Evolutionary conservation across 2,329 filamentous ascomycete genomes (phyloP).

Genomic region (Alternaria panax): DNA sequence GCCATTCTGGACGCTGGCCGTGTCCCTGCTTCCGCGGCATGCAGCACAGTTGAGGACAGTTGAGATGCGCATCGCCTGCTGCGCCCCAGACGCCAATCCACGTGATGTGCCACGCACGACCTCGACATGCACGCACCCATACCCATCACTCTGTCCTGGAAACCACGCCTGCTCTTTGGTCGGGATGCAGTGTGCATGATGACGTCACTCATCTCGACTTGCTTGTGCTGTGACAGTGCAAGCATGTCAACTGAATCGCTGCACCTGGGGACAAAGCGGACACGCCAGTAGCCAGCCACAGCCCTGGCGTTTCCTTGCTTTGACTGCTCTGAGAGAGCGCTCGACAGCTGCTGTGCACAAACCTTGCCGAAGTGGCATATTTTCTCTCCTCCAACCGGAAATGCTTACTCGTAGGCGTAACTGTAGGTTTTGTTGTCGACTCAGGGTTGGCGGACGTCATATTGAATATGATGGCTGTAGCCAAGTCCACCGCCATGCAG

Average conservation of each 20-base stretch:
- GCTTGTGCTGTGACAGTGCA: not conserved
- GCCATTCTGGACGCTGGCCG: not conserved
- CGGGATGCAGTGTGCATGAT: not conserved
- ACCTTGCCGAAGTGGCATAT: not conserved
- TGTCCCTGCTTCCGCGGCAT: slow-evolving; percentile 2
- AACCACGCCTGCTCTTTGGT: not conserved
- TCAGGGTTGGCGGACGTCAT: not conserved
- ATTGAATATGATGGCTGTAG: not conserved
- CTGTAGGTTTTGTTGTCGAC: too few relatives aligned
- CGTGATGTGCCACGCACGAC: slow-evolving; percentile 2
- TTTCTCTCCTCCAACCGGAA: not conserved
- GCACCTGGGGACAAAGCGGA: too few relatives aligned
- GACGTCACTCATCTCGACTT: not conserved
- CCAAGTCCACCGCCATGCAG: not conserved
- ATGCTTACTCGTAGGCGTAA: not conserved
- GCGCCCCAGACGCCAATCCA: slow-evolving; percentile 12
- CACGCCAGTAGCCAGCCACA: too few relatives aligned
- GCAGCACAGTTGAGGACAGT: not conserved
- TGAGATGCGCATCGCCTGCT: not conserved
- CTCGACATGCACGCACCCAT: not conserved
- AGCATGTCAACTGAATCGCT: not conserved
- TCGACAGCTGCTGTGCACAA: too few relatives aligned
- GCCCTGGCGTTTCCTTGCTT: too few relatives aligned
- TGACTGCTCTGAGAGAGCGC: too few relatives aligned
- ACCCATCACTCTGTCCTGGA: not conserved